Base-by-base conservation (phyloP, 2,329 filamentous ascomycete species). In the Fusarium phyllophilum region DNA sequence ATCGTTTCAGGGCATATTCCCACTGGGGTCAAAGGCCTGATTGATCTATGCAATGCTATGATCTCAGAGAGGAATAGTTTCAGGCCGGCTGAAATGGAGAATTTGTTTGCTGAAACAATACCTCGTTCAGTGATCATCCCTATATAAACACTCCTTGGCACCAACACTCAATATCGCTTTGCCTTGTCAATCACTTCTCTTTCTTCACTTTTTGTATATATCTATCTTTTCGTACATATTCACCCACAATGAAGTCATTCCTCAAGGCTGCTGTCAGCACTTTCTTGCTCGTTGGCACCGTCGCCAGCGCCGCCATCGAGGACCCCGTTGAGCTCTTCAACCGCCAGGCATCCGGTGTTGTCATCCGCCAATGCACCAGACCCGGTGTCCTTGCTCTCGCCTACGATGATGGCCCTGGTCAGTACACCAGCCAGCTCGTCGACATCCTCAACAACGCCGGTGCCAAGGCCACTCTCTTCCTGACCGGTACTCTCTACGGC, bases 381-480 rank as follows among this genome's bases (percentile, higher is more conserved):
- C 82, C 86, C 0, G 83, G 83, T 18, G 81, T 84, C 45, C 78
- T 89, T 6, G 86, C 87, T 1, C 82, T 89, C n/a, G 86, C 87
- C 4, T 88, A 86, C 68, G 87, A 89, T 62, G 87, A 89, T 60
- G 87, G 87, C 1, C 87, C 87, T 3, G 87, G 85, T 66, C 78
- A 82, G 61, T 88, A 85, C 75, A 89, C 87, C 0, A 82, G 79
- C 6, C 80, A 82, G 51, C 80, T 89, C 5, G 80, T 89, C n/a
- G 86, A 89, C 74, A 86, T 84, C 22, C 82, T 89, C 24, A 83
- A 87, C 74, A 77, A 78, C 8, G 84, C 83, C 12, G 84, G 83
- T 13, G 86, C 84, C 46, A 88, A 88, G 77, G 87, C 84, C 11
- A 89, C 86, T 6, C 89, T 88, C 79, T 89, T 88, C 81, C 84